Evolutionary conservation across 2,329 filamentous ascomycete genomes (phyloP), one percentile per base, ranked within the genome.

Genomic region (Botryotinia narcissicola): DNA sequence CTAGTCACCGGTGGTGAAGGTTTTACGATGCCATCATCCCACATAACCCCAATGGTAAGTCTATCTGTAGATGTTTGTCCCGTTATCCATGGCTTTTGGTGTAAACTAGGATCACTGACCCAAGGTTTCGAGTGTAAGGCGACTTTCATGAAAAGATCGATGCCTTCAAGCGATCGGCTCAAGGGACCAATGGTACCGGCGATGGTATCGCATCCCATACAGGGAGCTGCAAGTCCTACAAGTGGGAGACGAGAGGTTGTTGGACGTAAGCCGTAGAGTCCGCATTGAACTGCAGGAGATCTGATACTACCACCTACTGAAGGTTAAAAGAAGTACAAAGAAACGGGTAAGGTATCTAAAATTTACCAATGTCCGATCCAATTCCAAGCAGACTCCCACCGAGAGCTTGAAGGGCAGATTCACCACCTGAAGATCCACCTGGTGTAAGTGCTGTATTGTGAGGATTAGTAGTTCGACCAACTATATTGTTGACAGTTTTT

Each of bases 281-380:
- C 75, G 75, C 80, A 82, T 73, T 81, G 83, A 4, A 80, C 80
- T 70, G 78, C 76, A 0, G 82, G 82, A 64, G 83, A 82, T n/a
- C 82, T 78, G 51, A 83, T 80, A 68, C 79, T 81, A 7, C 82
- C 82, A n/a, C 79, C 32, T 37, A 32, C 0, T 61, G 7, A 61
- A 0, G 1, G 0, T 37, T 37, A 61, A 14, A 10, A 25, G 1
- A 32, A 8, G 9, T 14, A 8, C 5, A 61, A 32, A 32, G 3
- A 61, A 29, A 37, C 7, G 37, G 59, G 8, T 61, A 32, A 6
- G 7, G 1, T 20, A 44, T 40, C 3, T 29, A 6, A 7, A 22
- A 8, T 6, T 9, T 46, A 46, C 61, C 60, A 63, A 71, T 42
- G 29, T 71, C 69, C 46, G 59, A 62, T 25, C 69, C 46, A 37